A percentile compares a stretch with the other conserved stretches of the same genome.
These are phyloP conservation scores for Diversispora epigaea DNA, from an alignment of 192 early-diverging fungal genomes.

Conservation along the genomic window DNA sequence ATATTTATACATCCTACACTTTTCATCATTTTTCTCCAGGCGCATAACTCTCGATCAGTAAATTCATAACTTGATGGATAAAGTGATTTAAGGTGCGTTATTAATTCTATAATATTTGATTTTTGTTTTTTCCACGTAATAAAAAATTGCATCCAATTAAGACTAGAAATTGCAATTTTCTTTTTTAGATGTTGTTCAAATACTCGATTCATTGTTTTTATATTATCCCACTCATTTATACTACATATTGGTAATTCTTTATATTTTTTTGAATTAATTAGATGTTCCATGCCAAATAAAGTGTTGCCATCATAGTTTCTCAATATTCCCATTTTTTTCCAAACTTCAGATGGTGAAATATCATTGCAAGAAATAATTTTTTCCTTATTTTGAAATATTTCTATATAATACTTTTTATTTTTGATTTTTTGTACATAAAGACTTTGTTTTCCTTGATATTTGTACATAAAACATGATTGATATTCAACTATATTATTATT, in stretches of 20 bases:
- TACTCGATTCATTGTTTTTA: neutral
- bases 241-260: too few species aligned
- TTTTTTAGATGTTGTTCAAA: constrained; percentile 1
- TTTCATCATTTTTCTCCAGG: neutral
- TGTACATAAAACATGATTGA: too few species aligned
- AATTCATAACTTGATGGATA: neutral
- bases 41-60: neutral
- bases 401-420: too few species aligned
- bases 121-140: neutral
- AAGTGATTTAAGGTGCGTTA: neutral
- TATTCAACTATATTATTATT: too few species aligned
- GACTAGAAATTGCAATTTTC: neutral
- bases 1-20: neutral
- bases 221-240: neutral
- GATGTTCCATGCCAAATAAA: constrained; percentile 7
- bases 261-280: too few species aligned
- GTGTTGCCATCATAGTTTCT: neutral
- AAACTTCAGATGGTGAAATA: neutral
- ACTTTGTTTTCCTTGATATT: too few species aligned
- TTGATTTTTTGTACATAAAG: too few species aligned
- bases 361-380: too few species aligned
- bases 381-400: too few species aligned
- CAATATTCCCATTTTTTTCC: neutral
- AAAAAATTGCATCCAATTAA: neutral
- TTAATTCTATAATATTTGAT: neutral